A percentile compares a stretch with the other conserved stretches of the same genome.
phyloP scores from a whole-genome alignment of 2,329 filamentous ascomycete species.

The Chalara sp. region DNA sequence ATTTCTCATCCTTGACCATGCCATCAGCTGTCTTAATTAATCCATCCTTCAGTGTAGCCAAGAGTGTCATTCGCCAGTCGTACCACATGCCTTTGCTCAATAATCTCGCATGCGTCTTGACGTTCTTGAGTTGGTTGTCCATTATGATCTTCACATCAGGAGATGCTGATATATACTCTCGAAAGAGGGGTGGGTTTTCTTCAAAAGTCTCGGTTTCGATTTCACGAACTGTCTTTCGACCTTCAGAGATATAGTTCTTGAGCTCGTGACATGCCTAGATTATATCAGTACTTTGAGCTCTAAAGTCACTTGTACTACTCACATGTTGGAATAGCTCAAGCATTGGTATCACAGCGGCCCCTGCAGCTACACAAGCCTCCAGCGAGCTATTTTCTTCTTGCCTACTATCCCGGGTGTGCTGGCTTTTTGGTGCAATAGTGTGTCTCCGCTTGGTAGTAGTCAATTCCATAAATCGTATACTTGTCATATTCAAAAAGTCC shows the following conservation, averaged over 20 bases:
- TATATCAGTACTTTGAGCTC: constrained; percentile 21
- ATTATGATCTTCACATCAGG: constrained; percentile 79
- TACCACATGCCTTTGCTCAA: constrained; percentile 98
- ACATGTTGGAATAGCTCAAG: constrained; percentile 90
- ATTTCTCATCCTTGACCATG: constrained; percentile 66
- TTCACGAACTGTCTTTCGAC: constrained; percentile 79
- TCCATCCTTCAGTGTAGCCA: constrained; percentile 76
- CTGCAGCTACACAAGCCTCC: constrained; percentile 78
- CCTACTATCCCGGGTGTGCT: constrained; percentile 23
- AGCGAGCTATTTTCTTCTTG: constrained; percentile 45
- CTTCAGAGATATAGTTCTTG: constrained; percentile 94
- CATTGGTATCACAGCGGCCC: constrained; percentile 86
- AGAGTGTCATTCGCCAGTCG: constrained; percentile 88
- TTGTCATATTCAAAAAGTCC: constrained; percentile 90
- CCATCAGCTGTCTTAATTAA: constrained; percentile 68
- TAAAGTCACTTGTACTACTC: constrained; percentile 28
- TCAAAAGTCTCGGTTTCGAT: constrained; percentile 85
- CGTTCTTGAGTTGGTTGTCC: constrained; percentile 96
- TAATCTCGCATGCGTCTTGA: constrained; percentile 85
- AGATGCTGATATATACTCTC: constrained; percentile 81
- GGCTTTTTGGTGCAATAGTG: constrained; percentile 58
- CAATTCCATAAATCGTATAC: constrained; percentile 96
- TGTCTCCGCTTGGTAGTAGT: constrained; percentile 92
- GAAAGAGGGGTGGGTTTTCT: constrained; percentile 86
- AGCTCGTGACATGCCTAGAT: constrained; percentile 76